Evolutionary conservation across 139 green algal species (phyloP).

Genomic region (Coelastrella sp.): DNA sequence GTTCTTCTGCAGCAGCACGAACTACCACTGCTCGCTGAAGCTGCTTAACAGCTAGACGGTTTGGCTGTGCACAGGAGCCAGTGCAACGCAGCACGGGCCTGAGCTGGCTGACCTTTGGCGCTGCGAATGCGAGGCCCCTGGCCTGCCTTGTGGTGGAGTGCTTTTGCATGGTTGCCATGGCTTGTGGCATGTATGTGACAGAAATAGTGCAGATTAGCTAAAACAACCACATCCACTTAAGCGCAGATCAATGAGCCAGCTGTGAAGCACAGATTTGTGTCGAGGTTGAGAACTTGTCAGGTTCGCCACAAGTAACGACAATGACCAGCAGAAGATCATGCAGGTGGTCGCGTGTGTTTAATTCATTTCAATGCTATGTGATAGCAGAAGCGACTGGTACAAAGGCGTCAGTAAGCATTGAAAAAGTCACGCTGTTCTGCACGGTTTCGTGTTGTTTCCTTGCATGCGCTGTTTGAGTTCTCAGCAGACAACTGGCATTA

Average conservation of each 20-base stretch:
- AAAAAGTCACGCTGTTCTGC: too few relatives aligned
- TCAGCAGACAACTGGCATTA: not conserved
- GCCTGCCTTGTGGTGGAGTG: slow-evolving; percentile 20
- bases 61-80: not conserved
- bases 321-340: too few relatives aligned
- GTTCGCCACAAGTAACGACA: too few relatives aligned
- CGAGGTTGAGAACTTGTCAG: too few relatives aligned
- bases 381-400: too few relatives aligned
- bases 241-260: not conserved
- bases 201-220: not conserved
- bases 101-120: not conserved
- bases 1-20: slow-evolving; percentile 45
- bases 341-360: too few relatives aligned
- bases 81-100: not conserved
- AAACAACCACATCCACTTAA: not conserved
- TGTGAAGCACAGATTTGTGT: not conserved
- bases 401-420: too few relatives aligned
- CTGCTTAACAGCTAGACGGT: not conserved
- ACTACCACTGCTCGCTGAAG: not conserved
- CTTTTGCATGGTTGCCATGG: not conserved
- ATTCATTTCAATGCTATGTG: too few relatives aligned
- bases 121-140: not conserved
- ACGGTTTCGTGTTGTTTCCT: not conserved
- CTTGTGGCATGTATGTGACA: not conserved
- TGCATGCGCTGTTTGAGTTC: not conserved